Percentiles rank a stretch among this genome's conserved stretches.
These are phyloP conservation scores for Kockovaella imperatae DNA, from an alignment of 768 basidiomycete genomes.

Conservation along the genomic window DNA sequence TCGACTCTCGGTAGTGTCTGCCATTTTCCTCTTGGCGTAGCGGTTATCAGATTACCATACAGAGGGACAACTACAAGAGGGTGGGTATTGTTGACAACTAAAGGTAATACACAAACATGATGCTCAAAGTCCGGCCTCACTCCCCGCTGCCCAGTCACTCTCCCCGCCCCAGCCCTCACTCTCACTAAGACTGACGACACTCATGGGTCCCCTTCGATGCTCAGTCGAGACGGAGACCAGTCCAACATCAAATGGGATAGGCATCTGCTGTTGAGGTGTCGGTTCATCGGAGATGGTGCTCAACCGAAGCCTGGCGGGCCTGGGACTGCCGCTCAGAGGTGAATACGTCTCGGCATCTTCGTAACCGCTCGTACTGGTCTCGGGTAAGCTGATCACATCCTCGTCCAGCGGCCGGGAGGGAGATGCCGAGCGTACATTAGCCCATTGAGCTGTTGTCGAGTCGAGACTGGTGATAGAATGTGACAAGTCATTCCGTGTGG, in stretches of 20 bases:
- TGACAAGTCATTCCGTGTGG: neutral
- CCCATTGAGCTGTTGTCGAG: constrained; percentile 1
- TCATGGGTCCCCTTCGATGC: constrained; percentile 16
- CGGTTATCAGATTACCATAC: too few relatives aligned
- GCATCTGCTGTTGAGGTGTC: too few relatives aligned
- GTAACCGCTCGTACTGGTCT: constrained; percentile 15
- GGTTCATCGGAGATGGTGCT: constrained; percentile 1
- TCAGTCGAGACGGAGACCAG: neutral
- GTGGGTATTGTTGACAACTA: too few relatives aligned
- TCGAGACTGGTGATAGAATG: neutral
- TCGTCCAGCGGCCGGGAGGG: constrained; percentile 5
- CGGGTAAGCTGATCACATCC: constrained; percentile 11
- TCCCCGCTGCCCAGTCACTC: constrained; percentile 11
- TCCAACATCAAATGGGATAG: neutral
- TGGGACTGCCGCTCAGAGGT: constrained; percentile 9
- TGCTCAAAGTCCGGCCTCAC: too few relatives aligned
- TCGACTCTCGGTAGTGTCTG: too few relatives aligned
- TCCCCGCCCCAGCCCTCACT: constrained; percentile 13
- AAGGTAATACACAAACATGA: too few relatives aligned
- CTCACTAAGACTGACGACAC: constrained; percentile 27
- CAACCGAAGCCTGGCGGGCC: constrained; percentile 1
- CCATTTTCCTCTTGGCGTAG: too few relatives aligned
- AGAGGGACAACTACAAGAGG: too few relatives aligned
- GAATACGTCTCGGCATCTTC: constrained; percentile 34
- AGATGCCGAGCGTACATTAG: neutral